Conservation (phyloP, 2,329 filamentous ascomycete genomes). For the Cladophialophora psammophila region DNA sequence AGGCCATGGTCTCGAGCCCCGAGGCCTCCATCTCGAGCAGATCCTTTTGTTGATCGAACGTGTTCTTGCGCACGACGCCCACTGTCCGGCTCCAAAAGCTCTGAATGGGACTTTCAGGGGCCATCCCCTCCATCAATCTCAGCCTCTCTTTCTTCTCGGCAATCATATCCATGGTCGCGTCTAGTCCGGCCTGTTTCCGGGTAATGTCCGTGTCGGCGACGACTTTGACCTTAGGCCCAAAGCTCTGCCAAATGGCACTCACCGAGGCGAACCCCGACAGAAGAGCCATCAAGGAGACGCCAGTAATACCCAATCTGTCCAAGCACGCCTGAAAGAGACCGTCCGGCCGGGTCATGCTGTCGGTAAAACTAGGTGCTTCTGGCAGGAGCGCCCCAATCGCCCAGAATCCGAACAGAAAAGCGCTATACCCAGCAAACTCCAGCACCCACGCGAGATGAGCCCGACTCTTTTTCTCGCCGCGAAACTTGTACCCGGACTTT, state of each 20-base stretch:
- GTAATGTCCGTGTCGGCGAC: constrained; percentile 77
- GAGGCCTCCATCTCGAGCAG: constrained; percentile 75
- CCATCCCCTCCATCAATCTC: constrained; percentile 72
- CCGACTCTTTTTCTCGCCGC: constrained; percentile 63
- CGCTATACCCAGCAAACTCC: constrained; percentile 67
- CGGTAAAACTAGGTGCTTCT: constrained; percentile 51
- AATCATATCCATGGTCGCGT: constrained; percentile 81
- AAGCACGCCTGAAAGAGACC: constrained; percentile 64
- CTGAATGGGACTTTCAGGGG: constrained; percentile 53
- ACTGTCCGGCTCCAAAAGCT: constrained; percentile 78
- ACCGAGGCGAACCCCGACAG: constrained; percentile 91
- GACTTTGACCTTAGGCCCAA: constrained; percentile 69
- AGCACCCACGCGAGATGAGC: constrained; percentile 70
- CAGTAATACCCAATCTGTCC: constrained; percentile 79
- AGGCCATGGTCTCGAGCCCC: constrained; percentile 81
- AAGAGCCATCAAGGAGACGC: constrained; percentile 84
- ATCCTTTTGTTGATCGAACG: constrained; percentile 61
- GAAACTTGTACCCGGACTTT: constrained; percentile 67
- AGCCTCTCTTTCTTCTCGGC: constrained; percentile 72
- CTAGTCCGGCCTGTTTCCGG: constrained; percentile 78
- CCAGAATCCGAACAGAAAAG: constrained; percentile 80
- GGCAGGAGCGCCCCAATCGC: constrained; percentile 71
- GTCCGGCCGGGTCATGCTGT: constrained; percentile 47
- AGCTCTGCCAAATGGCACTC: constrained; percentile 84
- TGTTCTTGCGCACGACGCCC: constrained; percentile 64